phyloP scores from a whole-genome alignment of 768 basidiomycete species.

The Suillus hirtellus region DNA sequence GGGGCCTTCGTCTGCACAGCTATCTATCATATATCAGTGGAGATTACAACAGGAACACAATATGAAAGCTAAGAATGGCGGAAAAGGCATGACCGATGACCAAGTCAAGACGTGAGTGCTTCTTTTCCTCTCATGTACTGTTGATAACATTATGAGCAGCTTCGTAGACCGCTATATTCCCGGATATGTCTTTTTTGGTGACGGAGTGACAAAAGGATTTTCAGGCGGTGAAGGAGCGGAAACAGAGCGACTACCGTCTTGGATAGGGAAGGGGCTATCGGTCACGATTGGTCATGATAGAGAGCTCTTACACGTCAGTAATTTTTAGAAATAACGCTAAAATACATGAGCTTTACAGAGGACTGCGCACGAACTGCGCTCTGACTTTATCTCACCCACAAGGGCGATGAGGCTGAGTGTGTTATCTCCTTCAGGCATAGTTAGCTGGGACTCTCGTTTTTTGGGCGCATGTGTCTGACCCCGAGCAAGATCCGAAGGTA shows the following conservation, averaged over 20 bases:
- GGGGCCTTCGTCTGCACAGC: constrained; percentile 36
- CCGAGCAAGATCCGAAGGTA: background rate
- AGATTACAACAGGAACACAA: constrained; percentile 84
- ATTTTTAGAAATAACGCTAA: constrained; percentile 39
- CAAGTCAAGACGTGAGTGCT: constrained; percentile 56
- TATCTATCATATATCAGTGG: constrained; percentile 79
- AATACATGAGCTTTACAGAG: background rate
- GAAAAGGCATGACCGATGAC: constrained; percentile 84
- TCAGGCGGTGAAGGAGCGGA: constrained; percentile 21
- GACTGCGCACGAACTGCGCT: background rate
- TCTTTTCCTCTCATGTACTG: constrained; percentile 10
- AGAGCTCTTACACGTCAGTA: constrained; percentile 40
- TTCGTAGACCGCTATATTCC: constrained; percentile 95
- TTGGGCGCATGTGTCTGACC: background rate
- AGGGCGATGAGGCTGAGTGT: background rate
- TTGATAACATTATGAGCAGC: constrained; percentile 36
- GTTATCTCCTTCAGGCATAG: constrained; percentile 1
- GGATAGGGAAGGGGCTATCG: constrained; percentile 52
- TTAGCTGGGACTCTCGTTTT: background rate
- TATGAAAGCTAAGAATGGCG: constrained; percentile 86
- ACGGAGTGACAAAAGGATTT: constrained; percentile 46
- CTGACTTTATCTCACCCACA: background rate
- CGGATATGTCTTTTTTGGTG: constrained; percentile 85
- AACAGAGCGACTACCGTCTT: constrained; percentile 25
- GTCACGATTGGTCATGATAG: constrained; percentile 58